Percentiles rank a stretch among this genome's conserved stretches.
These are phyloP conservation scores for Xylariaceae sp. DNA, from an alignment of 2,329 filamentous ascomycete species.

Conservation along the genomic window DNA sequence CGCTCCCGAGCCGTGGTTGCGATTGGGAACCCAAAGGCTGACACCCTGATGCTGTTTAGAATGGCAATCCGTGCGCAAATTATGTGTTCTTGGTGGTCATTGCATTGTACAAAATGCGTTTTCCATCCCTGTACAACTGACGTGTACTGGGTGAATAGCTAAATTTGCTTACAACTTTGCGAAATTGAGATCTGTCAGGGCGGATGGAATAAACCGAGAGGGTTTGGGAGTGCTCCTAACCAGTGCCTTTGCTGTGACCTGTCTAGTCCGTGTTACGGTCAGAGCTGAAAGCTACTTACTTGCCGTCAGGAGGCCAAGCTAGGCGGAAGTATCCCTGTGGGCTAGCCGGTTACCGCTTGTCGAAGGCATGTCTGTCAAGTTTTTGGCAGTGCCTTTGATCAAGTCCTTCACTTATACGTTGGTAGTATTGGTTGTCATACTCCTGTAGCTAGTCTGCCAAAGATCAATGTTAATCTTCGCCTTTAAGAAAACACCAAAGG, in stretches of 20 bases:
- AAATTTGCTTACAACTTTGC: slow-evolving; percentile 42
- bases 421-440: too few species aligned
- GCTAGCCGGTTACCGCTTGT: too few species aligned
- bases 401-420: too few species aligned
- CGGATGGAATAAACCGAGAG: slow-evolving; percentile 50
- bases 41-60: too few species aligned
- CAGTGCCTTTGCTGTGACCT: slow-evolving; percentile 48
- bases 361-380: too few species aligned
- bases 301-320: too few species aligned
- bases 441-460: too few species aligned
- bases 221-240: slow-evolving; percentile 51
- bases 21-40: too few species aligned
- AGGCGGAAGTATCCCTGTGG: slow-evolving; percentile 47
- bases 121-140: slow-evolving; percentile 47
- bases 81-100: slow-evolving; percentile 48
- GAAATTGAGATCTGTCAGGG: slow-evolving; percentile 47
- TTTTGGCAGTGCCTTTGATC: too few species aligned
- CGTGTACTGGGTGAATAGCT: slow-evolving; percentile 48
- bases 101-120: slow-evolving; percentile 48
- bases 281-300: too few species aligned
- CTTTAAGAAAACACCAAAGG: too few species aligned
- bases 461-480: too few species aligned
- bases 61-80: slow-evolving; percentile 43
- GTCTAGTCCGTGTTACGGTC: slow-evolving; percentile 51
- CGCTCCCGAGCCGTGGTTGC: slow-evolving; percentile 43